Conservation (phyloP, 129 eudicot genomes). For the Tanacetum coccineum region DNA sequence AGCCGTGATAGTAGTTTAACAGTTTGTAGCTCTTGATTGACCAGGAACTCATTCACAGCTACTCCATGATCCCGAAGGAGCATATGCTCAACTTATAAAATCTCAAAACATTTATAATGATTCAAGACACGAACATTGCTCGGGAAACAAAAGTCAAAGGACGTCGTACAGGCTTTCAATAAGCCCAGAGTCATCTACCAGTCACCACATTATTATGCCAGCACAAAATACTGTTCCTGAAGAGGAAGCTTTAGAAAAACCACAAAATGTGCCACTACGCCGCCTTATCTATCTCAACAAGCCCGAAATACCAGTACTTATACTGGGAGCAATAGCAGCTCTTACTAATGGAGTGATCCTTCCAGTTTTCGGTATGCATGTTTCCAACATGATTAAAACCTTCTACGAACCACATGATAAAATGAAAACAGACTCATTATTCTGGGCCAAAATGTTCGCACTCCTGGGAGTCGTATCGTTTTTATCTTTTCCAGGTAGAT, state of each 20-base stretch:
- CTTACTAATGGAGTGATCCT: too few species aligned
- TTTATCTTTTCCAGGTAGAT: slow-evolving; percentile 58
- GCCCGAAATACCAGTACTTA: too few species aligned
- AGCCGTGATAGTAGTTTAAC: too few species aligned
- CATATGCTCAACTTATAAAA: too few species aligned
- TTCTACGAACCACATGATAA: slow-evolving; percentile 53
- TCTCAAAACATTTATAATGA: too few species aligned
- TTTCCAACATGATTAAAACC: slow-evolving; percentile 39
- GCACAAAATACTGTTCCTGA: not conserved
- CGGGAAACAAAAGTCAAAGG: not conserved
- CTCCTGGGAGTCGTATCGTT: slow-evolving; percentile 55
- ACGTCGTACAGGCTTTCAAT: slow-evolving; percentile 22
- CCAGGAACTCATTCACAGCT: too few species aligned
- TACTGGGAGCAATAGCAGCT: too few species aligned
- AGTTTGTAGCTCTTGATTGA: too few species aligned
- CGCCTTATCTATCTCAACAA: too few species aligned
- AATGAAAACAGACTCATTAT: slow-evolving; percentile 51
- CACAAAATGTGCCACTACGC: slow-evolving; percentile 37
- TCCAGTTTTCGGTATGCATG: too few species aligned
- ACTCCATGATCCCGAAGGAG: too few species aligned
- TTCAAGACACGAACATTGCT: too few species aligned
- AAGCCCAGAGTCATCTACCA: slow-evolving; percentile 31
- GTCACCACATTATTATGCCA: slow-evolving; percentile 23
- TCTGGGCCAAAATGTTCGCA: slow-evolving; percentile 70
- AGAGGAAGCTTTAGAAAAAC: slow-evolving; percentile 26